Conservation (phyloP, 148 eudicot genomes). For the Fagopyrum esculentum region DNA sequence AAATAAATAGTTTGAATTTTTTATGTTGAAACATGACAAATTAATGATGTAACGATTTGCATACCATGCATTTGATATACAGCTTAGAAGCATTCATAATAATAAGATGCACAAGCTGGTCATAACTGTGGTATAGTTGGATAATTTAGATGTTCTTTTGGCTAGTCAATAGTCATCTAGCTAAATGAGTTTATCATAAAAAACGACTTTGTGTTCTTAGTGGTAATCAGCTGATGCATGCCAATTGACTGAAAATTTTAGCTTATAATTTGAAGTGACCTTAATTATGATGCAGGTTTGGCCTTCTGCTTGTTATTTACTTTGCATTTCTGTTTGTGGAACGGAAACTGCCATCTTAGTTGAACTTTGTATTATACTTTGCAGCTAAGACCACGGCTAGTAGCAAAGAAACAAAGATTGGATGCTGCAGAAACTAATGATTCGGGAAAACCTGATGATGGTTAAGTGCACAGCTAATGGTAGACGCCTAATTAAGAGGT, state of each 20-base stretch:
- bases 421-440: background rate
- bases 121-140: background rate
- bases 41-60: background rate
- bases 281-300: too few relatives aligned
- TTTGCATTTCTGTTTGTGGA: background rate
- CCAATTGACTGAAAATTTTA: too few relatives aligned
- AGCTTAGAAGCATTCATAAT: background rate
- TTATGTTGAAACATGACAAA: background rate
- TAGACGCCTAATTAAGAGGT: background rate
- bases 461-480: background rate
- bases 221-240: too few relatives aligned
- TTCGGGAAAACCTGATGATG: background rate
- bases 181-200: background rate
- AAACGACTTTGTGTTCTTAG: too few relatives aligned
- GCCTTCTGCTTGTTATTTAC: background rate
- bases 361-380: background rate
- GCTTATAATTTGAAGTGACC: too few relatives aligned
- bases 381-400: background rate
- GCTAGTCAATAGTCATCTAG: too few relatives aligned
- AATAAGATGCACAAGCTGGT: background rate
- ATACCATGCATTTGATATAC: background rate
- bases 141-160: too few relatives aligned
- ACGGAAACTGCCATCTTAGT: too few relatives aligned
- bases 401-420: background rate
- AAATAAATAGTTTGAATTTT: background rate